Conservation (phyloP, 768 basidiomycete genomes). For the Trametes cinnabarina region DNA sequence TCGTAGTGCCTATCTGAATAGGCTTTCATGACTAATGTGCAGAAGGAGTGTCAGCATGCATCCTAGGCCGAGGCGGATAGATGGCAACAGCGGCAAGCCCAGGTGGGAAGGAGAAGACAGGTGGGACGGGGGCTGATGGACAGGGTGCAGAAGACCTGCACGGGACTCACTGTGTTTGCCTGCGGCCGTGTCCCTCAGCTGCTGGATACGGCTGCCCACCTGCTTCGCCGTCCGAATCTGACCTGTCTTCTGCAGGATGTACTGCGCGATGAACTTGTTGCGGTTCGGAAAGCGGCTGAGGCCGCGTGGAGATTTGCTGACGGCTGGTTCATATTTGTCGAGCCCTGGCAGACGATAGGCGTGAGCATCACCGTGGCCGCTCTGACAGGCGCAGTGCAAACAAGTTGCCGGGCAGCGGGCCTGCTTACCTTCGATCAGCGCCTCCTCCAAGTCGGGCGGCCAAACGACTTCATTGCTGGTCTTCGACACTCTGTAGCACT, state of each 20-base stretch:
- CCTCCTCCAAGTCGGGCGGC: slow-evolving; percentile 78
- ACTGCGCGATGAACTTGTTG: slow-evolving; percentile 78
- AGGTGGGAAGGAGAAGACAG: not conserved
- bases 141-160: not conserved
- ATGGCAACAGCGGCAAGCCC: not conserved
- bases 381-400: not conserved
- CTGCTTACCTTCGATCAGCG: slow-evolving; percentile 65
- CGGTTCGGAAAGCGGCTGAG: slow-evolving; percentile 76
- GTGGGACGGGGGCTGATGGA: not conserved
- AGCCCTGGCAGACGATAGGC: slow-evolving; percentile 49
- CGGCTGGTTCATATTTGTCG: slow-evolving; percentile 67
- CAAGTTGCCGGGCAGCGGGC: not conserved
- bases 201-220: slow-evolving; percentile 78
- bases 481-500: slow-evolving; percentile 73
- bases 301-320: slow-evolving; percentile 68
- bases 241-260: slow-evolving; percentile 67
- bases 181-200: slow-evolving; percentile 70
- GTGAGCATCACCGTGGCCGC: slow-evolving; percentile 15
- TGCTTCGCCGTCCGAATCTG: slow-evolving; percentile 73
- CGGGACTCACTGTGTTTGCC: slow-evolving; percentile 61
- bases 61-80: slow-evolving; percentile 21
- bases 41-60: slow-evolving; percentile 1
- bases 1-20: slow-evolving; percentile 1
- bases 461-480: slow-evolving; percentile 71
- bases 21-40: slow-evolving; percentile 23